Evolutionary conservation across 2,329 filamentous ascomycete species (phyloP).

Genomic region (Aspergillus puulaauensis): DNA sequence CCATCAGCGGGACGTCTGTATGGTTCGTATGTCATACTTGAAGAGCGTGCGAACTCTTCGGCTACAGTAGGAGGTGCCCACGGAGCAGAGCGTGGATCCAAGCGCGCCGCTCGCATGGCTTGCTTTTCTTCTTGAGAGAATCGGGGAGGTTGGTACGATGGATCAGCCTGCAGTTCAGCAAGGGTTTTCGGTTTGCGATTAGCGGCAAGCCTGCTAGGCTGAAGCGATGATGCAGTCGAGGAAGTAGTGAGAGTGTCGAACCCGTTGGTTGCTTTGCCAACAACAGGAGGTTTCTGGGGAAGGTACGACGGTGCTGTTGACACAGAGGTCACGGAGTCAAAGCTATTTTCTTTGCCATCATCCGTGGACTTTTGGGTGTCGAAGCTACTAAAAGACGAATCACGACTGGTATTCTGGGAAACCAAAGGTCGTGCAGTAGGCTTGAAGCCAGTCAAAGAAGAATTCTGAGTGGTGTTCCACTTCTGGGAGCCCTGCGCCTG

Average conservation of each 20-base stretch:
- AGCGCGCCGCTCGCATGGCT: no score
- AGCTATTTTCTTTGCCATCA: conserved; percentile 6
- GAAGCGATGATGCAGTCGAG: neutral
- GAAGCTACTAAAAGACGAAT: conserved; percentile 13
- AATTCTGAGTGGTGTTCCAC: neutral
- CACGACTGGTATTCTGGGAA: conserved; percentile 6
- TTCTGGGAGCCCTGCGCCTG: neutral
- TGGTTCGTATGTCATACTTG: no score
- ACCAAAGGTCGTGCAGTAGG: neutral
- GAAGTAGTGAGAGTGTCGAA: neutral
- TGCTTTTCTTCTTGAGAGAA: no score
- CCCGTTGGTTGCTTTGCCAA: neutral
- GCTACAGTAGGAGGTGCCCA: no score
- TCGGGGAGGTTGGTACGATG: no score
- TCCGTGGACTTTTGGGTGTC: conserved; percentile 9
- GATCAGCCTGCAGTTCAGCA: no score
- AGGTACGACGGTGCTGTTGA: conserved; percentile 2
- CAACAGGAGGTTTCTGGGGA: neutral
- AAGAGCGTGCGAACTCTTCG: no score
- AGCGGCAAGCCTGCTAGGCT: neutral
- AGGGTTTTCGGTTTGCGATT: neutral
- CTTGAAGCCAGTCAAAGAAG: neutral
- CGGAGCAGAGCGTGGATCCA: no score
- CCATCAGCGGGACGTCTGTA: no score
- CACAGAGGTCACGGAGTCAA: conserved; percentile 12